A percentile compares a stretch with the other conserved stretches of the same genome.
Evolutionary conservation across 2,329 filamentous ascomycete genomes (phyloP).

Genomic region (Proliferodiscus dingleyae): DNA sequence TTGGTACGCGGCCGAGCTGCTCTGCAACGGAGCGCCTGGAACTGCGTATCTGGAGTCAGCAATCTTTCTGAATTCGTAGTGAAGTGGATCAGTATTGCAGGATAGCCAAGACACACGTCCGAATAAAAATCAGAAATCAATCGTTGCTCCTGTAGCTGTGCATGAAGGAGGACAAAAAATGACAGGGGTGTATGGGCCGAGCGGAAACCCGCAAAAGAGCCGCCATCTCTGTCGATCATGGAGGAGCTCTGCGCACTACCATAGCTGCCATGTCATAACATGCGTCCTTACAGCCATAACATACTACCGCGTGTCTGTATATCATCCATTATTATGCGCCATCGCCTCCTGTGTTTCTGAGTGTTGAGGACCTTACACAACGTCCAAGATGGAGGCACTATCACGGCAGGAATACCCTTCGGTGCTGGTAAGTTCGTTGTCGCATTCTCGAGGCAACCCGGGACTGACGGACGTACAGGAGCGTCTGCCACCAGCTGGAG

Average conservation of each 20-base stretch:
- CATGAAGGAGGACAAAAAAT: too few species aligned
- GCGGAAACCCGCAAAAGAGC: too few species aligned
- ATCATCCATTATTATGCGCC: slow-evolving; percentile 26
- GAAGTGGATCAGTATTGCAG: too few species aligned
- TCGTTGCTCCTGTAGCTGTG: too few species aligned
- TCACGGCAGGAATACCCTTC: slow-evolving; percentile 87
- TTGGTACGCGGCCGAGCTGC: not conserved
- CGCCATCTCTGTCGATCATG: too few species aligned
- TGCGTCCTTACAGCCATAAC: too few species aligned
- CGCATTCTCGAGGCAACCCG: slow-evolving; percentile 21
- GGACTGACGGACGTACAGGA: slow-evolving; percentile 48
- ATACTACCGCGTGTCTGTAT: slow-evolving; percentile 4
- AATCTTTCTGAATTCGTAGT: too few species aligned
- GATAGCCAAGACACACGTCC: too few species aligned
- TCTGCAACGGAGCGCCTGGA: too few species aligned
- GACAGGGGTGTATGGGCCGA: not conserved
- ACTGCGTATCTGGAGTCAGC: too few species aligned
- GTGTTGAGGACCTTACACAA: slow-evolving; percentile 14
- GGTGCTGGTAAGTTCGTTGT: slow-evolving; percentile 71
- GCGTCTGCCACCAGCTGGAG: slow-evolving; percentile 74
- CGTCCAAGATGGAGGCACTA: slow-evolving; percentile 62
- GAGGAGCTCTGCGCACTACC: slow-evolving; percentile 1
- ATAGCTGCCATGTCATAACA: slow-evolving; percentile 5
- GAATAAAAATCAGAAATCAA: too few species aligned
- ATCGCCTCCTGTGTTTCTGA: slow-evolving; percentile 23